Conservation (phyloP, 306 rosid species). For the Vachellia collinsii region DNA sequence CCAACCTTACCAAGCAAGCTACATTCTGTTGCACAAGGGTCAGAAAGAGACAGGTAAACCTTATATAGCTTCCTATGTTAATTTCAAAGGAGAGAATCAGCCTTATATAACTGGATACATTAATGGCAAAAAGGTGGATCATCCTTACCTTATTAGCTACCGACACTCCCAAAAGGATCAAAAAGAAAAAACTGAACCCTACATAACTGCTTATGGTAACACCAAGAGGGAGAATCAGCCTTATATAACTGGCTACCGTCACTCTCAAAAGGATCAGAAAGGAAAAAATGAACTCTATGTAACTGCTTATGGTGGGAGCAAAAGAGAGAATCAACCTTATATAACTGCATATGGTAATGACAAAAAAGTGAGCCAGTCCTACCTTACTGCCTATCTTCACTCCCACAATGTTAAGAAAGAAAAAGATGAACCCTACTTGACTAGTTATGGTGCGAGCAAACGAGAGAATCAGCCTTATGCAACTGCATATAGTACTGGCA, state of each 20-base stretch:
- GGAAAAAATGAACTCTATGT: background rate
- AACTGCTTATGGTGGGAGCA: background rate
- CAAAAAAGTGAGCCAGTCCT: no score
- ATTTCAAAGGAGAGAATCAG: background rate
- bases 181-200: background rate
- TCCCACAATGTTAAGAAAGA: background rate
- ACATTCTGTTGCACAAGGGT: no score
- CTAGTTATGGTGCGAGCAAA: background rate
- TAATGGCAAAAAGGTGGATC: no score
- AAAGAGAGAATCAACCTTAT: background rate
- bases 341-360: background rate
- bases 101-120: no score
- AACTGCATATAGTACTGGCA: background rate
- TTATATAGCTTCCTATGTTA: background rate
- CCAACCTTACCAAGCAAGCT: no score
- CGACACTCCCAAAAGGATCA: background rate
- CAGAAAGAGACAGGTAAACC: background rate
- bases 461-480: background rate
- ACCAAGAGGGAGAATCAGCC: background rate
- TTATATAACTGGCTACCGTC: background rate
- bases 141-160: constrained; percentile 1
- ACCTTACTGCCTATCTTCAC: no score
- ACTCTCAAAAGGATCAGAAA: background rate
- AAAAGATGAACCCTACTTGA: background rate
- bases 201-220: background rate